Base-by-base conservation (phyloP, 2,329 filamentous ascomycete genomes). In the Penicillium sp. region DNA sequence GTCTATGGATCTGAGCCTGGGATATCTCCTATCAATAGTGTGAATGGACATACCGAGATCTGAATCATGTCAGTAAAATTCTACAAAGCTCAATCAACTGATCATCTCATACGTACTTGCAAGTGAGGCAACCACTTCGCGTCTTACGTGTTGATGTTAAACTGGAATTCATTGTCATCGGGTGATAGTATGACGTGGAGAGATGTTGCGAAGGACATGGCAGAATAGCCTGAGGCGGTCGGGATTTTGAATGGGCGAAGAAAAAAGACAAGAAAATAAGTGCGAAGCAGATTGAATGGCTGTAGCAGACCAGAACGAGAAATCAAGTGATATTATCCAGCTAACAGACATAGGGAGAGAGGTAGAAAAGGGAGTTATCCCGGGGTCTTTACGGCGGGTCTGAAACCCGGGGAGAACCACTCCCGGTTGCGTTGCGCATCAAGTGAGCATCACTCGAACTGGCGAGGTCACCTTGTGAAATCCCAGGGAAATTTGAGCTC, bases 111-210 rank as follows among this genome's bases (percentile, higher is more conserved):
- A 36, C 34, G 6, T 32, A 53, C 50, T 48, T 53, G 50, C 50
- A 53, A 14, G 44, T 53, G 3, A 53, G 7, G 34, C 50, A 53
- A 38, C 50, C 50, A 31, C 39, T 53, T 8, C 50, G 44, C 3
- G 50, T 38, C 22, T 53, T 53, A 11, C 50, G 50, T 13, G 34
- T 36, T n/a, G n/a, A 36, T 36, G 34, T n/a, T n/a, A n/a, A 36
- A n/a, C 34, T 36, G n/a, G 34, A 36, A 6, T n/a, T 36, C 34
- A 36, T 36, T 36, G 11, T 13, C 11, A 36, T 36, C 14, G 34
- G n/a, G 34, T 36, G 24, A 27, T 36, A 16, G 4, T 13, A 36
- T 36, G 34, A 36, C 34, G 34, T 36, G 34, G 13, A n/a, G 13
- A n/a, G 34, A 36, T 5, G 34, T n/a, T 36, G 34, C 34, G 5